Conservation (phyloP, 73 alveolate species). For the Diophrys appendiculata region DNA sequence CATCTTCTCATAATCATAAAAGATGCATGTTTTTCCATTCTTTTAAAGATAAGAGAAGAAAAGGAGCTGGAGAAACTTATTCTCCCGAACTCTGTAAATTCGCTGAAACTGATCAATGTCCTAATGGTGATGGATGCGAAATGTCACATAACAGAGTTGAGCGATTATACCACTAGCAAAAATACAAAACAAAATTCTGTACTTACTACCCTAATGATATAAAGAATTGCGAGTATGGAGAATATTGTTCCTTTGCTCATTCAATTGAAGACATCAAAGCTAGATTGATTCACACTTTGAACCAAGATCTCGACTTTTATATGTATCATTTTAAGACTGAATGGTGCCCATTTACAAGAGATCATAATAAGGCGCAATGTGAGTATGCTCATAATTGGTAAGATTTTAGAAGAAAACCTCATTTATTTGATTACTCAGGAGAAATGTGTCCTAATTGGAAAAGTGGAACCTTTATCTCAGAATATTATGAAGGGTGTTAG, state of each 20-base stretch:
- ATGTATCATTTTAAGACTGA: conserved; percentile 92
- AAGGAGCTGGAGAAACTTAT: neutral
- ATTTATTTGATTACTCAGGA: conserved; percentile 62
- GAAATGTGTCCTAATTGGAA: conserved; percentile 78
- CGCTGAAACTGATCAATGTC: conserved; percentile 70
- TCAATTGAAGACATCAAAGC: conserved; percentile 77
- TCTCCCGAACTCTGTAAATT: conserved; percentile 15
- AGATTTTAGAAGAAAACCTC: conserved; percentile 95
- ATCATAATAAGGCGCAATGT: conserved; percentile 92
- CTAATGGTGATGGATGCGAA: conserved; percentile 70
- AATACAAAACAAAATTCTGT: conserved; percentile 86
- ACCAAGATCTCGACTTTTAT: conserved; percentile 74
- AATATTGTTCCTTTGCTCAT: conserved; percentile 89
- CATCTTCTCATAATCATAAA: conserved; percentile 22
- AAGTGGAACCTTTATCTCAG: conserved; percentile 59
- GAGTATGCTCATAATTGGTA: conserved; percentile 97
- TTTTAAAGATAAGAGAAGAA: conserved; percentile 20
- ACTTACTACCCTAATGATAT: conserved; percentile 71
- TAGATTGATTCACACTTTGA: conserved; percentile 79
- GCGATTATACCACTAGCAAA: conserved; percentile 82
- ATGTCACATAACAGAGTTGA: conserved; percentile 88
- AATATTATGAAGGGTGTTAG: conserved; percentile 79
- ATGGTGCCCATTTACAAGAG: conserved; percentile 94
- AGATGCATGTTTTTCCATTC: conserved; percentile 23
- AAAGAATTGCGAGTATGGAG: conserved; percentile 81